Base-by-base conservation (phyloP, 2,329 filamentous ascomycete genomes). In the Colletotrichum zoysiae region DNA sequence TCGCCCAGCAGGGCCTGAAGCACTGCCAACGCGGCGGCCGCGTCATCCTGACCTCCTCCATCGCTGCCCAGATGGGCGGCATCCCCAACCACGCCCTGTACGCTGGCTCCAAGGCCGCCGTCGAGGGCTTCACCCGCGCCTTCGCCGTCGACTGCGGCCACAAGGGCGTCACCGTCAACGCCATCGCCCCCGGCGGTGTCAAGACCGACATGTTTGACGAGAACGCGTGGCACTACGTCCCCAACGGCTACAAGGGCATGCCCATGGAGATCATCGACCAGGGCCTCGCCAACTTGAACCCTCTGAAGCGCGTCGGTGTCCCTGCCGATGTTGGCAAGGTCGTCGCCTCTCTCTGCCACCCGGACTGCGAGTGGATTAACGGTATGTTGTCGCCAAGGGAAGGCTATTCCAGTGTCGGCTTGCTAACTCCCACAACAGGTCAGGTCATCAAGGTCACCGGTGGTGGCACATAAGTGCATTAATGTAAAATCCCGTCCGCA, bases 181-280 rank as follows among this genome's bases (percentile, higher is more conserved):
- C 90, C 74, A 90, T 93, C 58, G 91, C 91, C 2, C 91, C 91
- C 1, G 91, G 91, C 67, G 91, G 91, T 56, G 90, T 93, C 84
- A 92, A 93, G 86, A 90, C 86, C 55, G 92, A 94, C 80, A 94
- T 94, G 92, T 94, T 92, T 83, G 86, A 90, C 73, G 86, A 89
- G 81, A 92, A 92, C 80, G 86, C 89, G 33, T 91, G 89, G 89
- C 87, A 89, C 78, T 91, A 91, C 79, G 88, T 88, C 26, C 88
- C 89, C 16, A 87, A 87, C 71, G 87, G 86, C 66, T 82, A 83
- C 76, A 83, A 85, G 76, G 84, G 83, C 74, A 86, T 86, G 86
- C 81, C 79, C 63, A 84, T 82, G 74, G 84, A 86, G 62, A 84
- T 82, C 65, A 90, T 90, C 75, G 87, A 89, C 78, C 77, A 81